These are phyloP conservation scores for Penicillium sp. DNA, from an alignment of 2,329 filamentous ascomycete species.

Conservation along the genomic window DNA sequence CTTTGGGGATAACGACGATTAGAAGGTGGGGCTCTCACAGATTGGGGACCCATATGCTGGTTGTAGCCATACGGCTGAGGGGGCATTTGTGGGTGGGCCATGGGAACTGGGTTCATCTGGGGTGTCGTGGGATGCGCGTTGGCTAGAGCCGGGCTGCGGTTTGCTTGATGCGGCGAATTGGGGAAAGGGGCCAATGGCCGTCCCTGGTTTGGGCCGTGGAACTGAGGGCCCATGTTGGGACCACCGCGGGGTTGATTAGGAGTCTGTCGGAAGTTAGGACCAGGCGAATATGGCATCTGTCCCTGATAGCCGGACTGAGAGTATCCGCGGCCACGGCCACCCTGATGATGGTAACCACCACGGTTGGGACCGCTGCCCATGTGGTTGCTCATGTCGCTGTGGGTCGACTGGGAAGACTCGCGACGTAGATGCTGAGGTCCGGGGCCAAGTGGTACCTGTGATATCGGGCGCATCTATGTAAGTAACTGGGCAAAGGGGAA, in stretches of 20 bases:
- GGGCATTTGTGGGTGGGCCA: constrained; percentile 59
- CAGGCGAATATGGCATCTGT: constrained; percentile 51
- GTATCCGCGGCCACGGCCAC: constrained; percentile 54
- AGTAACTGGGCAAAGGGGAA: constrained; percentile 9
- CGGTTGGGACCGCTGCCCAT: constrained; percentile 48
- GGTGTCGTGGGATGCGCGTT: constrained; percentile 63
- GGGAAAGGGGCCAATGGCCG: constrained; percentile 46
- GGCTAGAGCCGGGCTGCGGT: constrained; percentile 60
- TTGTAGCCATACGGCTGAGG: constrained; percentile 54
- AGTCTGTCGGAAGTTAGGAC: constrained; percentile 47
- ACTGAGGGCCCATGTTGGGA: constrained; percentile 49
- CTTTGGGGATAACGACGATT: constrained; percentile 23
- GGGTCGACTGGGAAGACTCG: constrained; percentile 77
- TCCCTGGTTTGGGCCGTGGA: constrained; percentile 42
- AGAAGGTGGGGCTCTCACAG: constrained; percentile 51
- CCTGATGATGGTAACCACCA: constrained; percentile 49
- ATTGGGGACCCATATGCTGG: constrained; percentile 53
- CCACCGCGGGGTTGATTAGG: constrained; percentile 48
- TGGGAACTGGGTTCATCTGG: constrained; percentile 65
- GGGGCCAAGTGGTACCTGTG: constrained; percentile 56
- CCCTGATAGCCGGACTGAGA: constrained; percentile 49
- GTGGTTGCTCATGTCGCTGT: constrained; percentile 64
- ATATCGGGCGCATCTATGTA: constrained; percentile 63
- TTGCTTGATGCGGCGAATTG: constrained; percentile 61
- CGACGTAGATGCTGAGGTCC: constrained; percentile 72